A percentile compares a stretch with the other conserved stretches of the same genome.
phyloP scores from a whole-genome alignment of 805 yeast species.

The Starmerella scarabaei region DNA sequence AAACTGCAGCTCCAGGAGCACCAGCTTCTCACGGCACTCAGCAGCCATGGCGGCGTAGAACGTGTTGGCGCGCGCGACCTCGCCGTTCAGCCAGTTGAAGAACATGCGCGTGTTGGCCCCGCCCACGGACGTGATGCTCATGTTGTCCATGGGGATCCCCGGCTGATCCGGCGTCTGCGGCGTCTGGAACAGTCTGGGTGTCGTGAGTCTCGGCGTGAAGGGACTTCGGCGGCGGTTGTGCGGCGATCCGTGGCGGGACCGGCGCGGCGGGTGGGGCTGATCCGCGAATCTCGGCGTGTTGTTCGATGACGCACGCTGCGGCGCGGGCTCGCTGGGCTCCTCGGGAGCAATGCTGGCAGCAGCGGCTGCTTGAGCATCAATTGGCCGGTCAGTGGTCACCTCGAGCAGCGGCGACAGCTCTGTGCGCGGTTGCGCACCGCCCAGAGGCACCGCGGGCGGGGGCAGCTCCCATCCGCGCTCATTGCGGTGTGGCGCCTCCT shows the following conservation, averaged over 20 bases:
- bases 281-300: not conserved
- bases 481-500: too few species aligned
- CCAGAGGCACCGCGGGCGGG: conserved; percentile 9
- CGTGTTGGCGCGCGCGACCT: conserved; percentile 44
- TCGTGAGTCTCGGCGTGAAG: not conserved
- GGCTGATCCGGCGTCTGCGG: not conserved
- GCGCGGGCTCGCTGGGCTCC: not conserved
- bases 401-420: conserved; percentile 22
- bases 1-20: conserved; percentile 55
- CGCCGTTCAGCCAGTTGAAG: conserved; percentile 51
- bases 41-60: conserved; percentile 52
- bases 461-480: conserved; percentile 8
- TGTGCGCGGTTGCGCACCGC: conserved; percentile 4
- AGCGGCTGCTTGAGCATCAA: too few species aligned
- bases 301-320: too few species aligned
- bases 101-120: conserved; percentile 39
- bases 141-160: conserved; percentile 10
- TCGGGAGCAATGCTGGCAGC: too few species aligned
- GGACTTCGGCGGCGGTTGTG: conserved; percentile 1
- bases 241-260: not conserved
- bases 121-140: conserved; percentile 4
- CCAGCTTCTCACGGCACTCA: conserved; percentile 45
- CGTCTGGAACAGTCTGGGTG: not conserved
- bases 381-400: too few species aligned
- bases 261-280: not conserved